Conservation (phyloP, 2,329 filamentous ascomycete genomes). For the Xylaria sp. region DNA sequence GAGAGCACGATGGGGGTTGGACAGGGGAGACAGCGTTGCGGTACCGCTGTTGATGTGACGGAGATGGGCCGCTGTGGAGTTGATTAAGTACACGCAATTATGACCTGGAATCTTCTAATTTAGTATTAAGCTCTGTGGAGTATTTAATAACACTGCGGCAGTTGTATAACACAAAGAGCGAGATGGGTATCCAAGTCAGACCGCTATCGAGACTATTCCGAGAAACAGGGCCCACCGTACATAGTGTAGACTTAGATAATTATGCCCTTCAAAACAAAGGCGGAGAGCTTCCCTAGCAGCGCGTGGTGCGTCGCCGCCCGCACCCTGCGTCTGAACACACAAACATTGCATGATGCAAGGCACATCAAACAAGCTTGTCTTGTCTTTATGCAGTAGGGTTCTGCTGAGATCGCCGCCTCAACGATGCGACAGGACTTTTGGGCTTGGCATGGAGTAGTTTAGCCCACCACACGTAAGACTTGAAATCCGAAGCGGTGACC, state of each 20-base stretch:
- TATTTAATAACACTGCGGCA: neutral
- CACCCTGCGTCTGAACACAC: conserved; percentile 15
- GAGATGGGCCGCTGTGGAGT: neutral
- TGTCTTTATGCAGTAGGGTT: conserved; percentile 16
- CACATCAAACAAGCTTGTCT: conserved; percentile 29
- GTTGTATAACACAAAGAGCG: neutral
- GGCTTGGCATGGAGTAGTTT: conserved; percentile 14
- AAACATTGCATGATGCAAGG: conserved; percentile 36
- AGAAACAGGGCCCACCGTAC: neutral
- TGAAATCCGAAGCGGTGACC: neutral
- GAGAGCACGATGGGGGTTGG: too few relatives aligned
- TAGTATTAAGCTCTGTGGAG: neutral
- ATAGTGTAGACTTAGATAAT: neutral
- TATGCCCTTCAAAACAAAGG: neutral
- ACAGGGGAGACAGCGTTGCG: neutral
- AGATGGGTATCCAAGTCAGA: neutral
- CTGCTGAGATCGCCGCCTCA: conserved; percentile 16
- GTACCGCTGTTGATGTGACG: neutral
- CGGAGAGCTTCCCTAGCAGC: neutral
- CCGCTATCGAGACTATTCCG: neutral
- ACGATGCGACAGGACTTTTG: conserved; percentile 21
- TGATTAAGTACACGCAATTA: neutral
- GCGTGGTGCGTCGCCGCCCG: conserved; percentile 7
- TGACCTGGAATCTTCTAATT: neutral
- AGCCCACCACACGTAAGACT: neutral